phyloP scores from a whole-genome alignment of 306 rosid genomes.

The Rosa lucieae region DNA sequence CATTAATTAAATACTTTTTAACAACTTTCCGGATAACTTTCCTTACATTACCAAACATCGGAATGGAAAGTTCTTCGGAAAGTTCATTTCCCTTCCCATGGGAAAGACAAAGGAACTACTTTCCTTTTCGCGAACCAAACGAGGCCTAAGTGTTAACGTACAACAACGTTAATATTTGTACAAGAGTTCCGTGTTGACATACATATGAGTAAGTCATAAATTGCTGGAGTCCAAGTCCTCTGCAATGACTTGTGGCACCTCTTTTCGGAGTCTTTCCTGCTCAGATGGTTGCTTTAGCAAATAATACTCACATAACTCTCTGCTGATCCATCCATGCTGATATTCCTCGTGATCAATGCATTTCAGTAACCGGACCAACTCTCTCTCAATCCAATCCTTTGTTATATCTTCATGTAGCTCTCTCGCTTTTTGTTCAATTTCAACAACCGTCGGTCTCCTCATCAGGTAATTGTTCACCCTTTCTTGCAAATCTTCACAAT shows the following conservation, averaged over 20 bases:
- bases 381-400: neutral
- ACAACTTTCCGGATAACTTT: too few relatives aligned
- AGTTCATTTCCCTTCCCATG: too few relatives aligned
- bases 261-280: neutral
- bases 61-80: too few relatives aligned
- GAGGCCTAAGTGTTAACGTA: neutral
- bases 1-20: too few relatives aligned
- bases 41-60: too few relatives aligned
- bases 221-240: neutral
- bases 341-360: neutral
- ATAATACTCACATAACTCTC: neutral
- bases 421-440: neutral
- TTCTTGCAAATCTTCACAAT: neutral
- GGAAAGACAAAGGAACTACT: too few relatives aligned
- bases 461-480: neutral
- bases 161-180: neutral
- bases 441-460: neutral
- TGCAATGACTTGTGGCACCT: neutral
- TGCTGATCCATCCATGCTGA: constrained; percentile 6
- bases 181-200: neutral
- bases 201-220: neutral
- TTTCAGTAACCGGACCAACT: neutral
- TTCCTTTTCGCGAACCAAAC: too few relatives aligned
- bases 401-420: neutral
- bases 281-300: neutral